Base-by-base conservation (phyloP, 257 asterid species). In the Scutellaria galericulata region DNA sequence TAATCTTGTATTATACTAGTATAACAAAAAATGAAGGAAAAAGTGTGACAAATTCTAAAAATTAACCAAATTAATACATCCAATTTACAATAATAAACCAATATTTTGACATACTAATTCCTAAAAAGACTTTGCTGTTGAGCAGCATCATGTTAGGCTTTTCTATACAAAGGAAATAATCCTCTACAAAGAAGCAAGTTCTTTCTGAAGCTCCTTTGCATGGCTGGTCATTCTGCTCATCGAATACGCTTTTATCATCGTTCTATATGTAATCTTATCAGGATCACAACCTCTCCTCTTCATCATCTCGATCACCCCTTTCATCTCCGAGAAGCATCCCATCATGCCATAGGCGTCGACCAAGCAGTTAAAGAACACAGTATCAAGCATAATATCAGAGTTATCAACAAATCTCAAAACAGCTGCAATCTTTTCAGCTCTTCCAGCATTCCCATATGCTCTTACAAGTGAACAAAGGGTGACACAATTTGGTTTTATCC, bases 311-410 rank as follows among this genome's bases (percentile, higher is more conserved):
- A 87, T 75, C 84, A 87, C 96, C 7, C 85, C 90, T 76, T 86
- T 93, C 95, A 91, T 89, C 88, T 89, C 92, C 0, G 83, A 63
- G 45, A 85, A 85, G 90, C 96, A 89, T 18, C 90, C 96, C 98
- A 93, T 86, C 89, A 85, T 77, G 54, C 97, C 98, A 68, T 91
- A 93, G 0, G 96, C 96, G 31, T 89, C 96, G 14, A 87, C 90
- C 41, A 93, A 79, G 83, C 96, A 91, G 83, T 93, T 93, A 58
- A 91, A 93, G 67, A 93, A 93, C 78, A 88, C 89, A 0, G 83
- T 83, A 44, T 93, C 98, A 0, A 93, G 96, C 53, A 80, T 86
- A 42, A 91, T 86, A 51, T 93, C 96, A 4, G 97, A 86, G 64
- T 88, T 93, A 64, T 91, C 90, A 8, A 84, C 46, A 50, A 77